Conservation (phyloP, 2,329 filamentous ascomycete genomes). For the Ceratocystis alfenasii region DNA sequence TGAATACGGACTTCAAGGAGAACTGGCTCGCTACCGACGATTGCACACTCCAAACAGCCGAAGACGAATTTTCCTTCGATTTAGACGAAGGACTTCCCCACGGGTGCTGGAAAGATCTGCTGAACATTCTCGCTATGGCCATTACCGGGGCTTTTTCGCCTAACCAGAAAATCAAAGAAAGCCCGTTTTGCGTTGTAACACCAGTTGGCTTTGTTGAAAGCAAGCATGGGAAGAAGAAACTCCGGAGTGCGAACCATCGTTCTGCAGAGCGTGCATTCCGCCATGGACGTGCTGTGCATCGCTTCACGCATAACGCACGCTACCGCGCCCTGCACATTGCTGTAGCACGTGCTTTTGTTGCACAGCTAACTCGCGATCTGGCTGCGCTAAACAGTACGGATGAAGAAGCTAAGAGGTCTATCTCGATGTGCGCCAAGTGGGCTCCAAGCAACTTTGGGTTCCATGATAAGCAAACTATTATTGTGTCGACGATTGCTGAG, state of each 20-base stretch:
- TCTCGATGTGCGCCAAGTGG: slow-evolving; percentile 51
- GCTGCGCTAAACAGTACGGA: slow-evolving; percentile 32
- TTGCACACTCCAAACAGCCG: slow-evolving; percentile 23
- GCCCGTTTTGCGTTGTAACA: neutral
- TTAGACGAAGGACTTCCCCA: slow-evolving; percentile 38
- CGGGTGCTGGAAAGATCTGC: slow-evolving; percentile 51
- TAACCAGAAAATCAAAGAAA: neutral
- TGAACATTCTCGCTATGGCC: slow-evolving; percentile 44
- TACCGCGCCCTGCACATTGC: slow-evolving; percentile 42
- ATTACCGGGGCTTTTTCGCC: slow-evolving; percentile 30
- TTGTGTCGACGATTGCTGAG: slow-evolving; percentile 47
- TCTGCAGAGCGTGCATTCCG: slow-evolving; percentile 27
- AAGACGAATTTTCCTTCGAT: slow-evolving; percentile 29
- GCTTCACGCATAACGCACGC: slow-evolving; percentile 34
- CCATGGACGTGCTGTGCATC: slow-evolving; percentile 33
- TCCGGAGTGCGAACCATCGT: neutral
- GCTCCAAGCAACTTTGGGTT: slow-evolving; percentile 43
- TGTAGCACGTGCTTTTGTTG: slow-evolving; percentile 44
- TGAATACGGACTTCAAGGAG: slow-evolving; percentile 28
- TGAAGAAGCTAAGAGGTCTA: slow-evolving; percentile 32
- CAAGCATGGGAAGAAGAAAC: neutral
- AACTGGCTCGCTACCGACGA: slow-evolving; percentile 27
- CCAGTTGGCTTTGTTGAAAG: neutral
- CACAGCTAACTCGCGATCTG: slow-evolving; percentile 41
- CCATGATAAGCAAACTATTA: slow-evolving; percentile 47